Base-by-base conservation (phyloP, 192 early-diverging fungal genomes). In the Coemansia sp. region DNA sequence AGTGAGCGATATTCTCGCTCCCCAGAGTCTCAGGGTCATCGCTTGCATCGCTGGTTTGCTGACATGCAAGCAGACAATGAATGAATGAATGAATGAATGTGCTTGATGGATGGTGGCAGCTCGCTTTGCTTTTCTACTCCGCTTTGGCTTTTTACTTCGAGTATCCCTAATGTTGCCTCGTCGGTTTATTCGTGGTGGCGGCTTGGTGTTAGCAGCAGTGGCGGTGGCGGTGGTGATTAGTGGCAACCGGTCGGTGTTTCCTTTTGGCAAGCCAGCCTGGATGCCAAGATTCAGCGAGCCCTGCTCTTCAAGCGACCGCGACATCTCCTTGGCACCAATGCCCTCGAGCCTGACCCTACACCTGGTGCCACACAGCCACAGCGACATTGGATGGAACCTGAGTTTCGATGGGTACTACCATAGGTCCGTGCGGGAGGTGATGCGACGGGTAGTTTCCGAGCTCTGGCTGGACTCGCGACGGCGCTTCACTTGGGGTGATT, bases 371-470 rank as follows among this genome's bases (percentile, higher is more conserved):
- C 78, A 81, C 67, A 76, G 73, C 39, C 78, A 81, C 60, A 69
- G 70, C 23, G 78, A 81, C 43, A 56, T 73, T n/a, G 78, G 78
- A 31, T 81, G 78, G 78, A 81, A 81, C 73, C 70, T 72, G 23
- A 81, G 73, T 24, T 63, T 81, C 24, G 59, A 63, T 20, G 66
- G 50, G 3, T 81, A 81, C 73, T 81, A 81, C 61, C 13, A 23
- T 31, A n/a, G 31, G 24, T 60, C 63, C 9, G 78, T 81, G 45
- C 78, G 39, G 20, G 2, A 46, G 3, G 78, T 81, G 9, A 43
- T 81, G 73, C 69, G 70, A 3, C 59, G 51, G 10, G 73, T 69
- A 16, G 45, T 20, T 16, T 14, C n/a, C 18, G 60, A 69, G 56
- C 66, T 81, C 59, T 75, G 69, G 73, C 10, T 5, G 13, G 46